phyloP scores from a whole-genome alignment of 306 rosid species.

The Astragalus glycyphyllos region DNA sequence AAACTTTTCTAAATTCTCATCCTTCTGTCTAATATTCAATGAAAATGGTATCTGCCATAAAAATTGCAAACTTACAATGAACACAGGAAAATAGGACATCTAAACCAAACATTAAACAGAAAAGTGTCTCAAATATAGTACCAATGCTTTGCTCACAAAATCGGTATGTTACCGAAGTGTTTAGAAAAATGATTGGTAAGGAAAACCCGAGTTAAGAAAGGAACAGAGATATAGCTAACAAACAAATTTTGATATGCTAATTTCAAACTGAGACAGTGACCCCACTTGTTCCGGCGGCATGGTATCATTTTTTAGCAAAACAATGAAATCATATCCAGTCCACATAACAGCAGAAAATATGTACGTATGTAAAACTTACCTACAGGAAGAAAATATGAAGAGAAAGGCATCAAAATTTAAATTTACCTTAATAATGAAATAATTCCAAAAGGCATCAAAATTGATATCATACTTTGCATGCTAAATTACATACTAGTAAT shows the following conservation, averaged over 20 bases:
- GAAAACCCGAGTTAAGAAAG: constrained; percentile 23
- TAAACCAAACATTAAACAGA: constrained; percentile 25
- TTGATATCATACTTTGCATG: background rate
- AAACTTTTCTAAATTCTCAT: constrained; percentile 63
- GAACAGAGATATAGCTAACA: background rate
- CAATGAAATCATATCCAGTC: too few relatives aligned
- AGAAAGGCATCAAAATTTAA: background rate
- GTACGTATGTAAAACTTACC: background rate
- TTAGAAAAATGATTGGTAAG: background rate
- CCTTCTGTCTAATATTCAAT: constrained; percentile 60
- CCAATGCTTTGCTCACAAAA: constrained; percentile 1
- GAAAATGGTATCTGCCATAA: constrained; percentile 84
- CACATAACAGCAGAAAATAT: constrained; percentile 8
- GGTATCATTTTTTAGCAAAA: too few relatives aligned
- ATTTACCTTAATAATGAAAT: constrained; percentile 13
- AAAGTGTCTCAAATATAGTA: background rate
- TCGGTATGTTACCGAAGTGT: background rate
- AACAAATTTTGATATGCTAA: background rate
- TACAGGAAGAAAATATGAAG: background rate
- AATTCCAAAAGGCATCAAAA: background rate
- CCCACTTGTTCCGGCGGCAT: too few relatives aligned
- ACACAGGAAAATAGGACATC: constrained; percentile 22
- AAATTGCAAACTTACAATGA: constrained; percentile 25
- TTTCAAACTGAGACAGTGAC: constrained; percentile 28
- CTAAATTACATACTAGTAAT: constrained; percentile 7